Evolutionary conservation across 192 early-diverging fungal species (phyloP).

Genomic region (Linnemannia schmuckeri): DNA sequence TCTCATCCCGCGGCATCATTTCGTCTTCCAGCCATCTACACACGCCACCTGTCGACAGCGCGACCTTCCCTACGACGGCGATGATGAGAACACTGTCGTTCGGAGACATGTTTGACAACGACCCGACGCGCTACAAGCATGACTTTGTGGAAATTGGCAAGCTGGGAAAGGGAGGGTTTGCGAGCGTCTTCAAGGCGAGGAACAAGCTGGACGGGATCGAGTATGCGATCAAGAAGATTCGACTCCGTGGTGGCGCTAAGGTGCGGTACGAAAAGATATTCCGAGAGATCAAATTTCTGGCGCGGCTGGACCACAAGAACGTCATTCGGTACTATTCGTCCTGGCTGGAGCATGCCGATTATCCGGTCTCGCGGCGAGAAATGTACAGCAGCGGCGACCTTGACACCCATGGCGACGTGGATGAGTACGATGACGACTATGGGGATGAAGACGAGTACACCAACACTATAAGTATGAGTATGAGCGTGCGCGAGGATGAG

Average conservation of each 20-base stretch:
- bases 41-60: background rate
- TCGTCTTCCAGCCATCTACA: constrained; percentile 21
- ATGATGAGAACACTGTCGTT: constrained; percentile 58
- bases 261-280: constrained; percentile 80
- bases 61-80: constrained; percentile 10
- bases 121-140: constrained; percentile 79
- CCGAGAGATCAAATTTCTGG: constrained; percentile 92
- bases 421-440: constrained; percentile 57
- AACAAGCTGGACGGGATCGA: constrained; percentile 91
- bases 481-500: constrained; percentile 14
- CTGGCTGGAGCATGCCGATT: constrained; percentile 86
- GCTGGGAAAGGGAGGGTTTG: constrained; percentile 95
- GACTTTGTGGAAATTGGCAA: constrained; percentile 86
- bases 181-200: constrained; percentile 82
- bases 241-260: constrained; percentile 65
- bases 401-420: constrained; percentile 50
- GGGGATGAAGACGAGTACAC: constrained; percentile 56
- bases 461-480: constrained; percentile 28
- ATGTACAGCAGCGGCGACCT: constrained; percentile 25
- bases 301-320: constrained; percentile 87
- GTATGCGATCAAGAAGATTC: constrained; percentile 94
- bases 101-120: constrained; percentile 67
- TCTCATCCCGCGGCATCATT: constrained; percentile 22
- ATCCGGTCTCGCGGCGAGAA: constrained; percentile 32
- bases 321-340: constrained; percentile 94